Base-by-base conservation (phyloP, 352 stramenopile genomes). In the Globisporangium megalacanthum region DNA sequence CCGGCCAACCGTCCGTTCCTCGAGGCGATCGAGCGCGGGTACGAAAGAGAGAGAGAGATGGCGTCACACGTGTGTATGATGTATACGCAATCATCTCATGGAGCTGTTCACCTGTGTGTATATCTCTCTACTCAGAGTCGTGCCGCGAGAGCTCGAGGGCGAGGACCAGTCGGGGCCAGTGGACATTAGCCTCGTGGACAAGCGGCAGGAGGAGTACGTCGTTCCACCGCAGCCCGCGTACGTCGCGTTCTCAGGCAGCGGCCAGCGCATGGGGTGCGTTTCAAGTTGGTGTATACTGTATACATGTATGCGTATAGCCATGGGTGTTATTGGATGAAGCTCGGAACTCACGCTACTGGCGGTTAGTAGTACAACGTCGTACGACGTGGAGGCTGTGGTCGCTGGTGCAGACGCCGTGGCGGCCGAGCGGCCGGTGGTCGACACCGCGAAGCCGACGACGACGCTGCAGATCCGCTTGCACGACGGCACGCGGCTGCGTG, bases 391-490 rank as follows among this genome's bases (percentile, higher is more conserved):
- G 19, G 70, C 58, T 0, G 76, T 91, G 49, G 67, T 90, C 25
- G 66, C 75, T 6, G 64, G 65, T 2, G 69, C 64, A 4, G 67
- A 64, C 3, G 66, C 63, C 0, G 71, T 67, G 20, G 29, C 69
- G 0, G 66, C 64, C 1, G 66, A 85, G n/a, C 66, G 70, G 1
- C 85, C 86, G 0, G 78, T 91, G 33, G 64, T 95, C 10, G 88
- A 97, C 62, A 83, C 92, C 66, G 86, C 85, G 61, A 79, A 94
- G 54, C 84, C 88, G 14, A 90, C 69, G 60, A 97, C 88, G 41
- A 94, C 81, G 61, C 68, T 97, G 60, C 88, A 96, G 73, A 86
- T 97, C 48, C 85, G 86, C 52, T 72, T 96, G 52, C 79, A 92
- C 62, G 88, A 94, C 64, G 87, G 87, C 51, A 76, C 79, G 60